These are phyloP conservation scores for Amanita muscaria DNA, from an alignment of 768 basidiomycete genomes.

Conservation along the genomic window DNA sequence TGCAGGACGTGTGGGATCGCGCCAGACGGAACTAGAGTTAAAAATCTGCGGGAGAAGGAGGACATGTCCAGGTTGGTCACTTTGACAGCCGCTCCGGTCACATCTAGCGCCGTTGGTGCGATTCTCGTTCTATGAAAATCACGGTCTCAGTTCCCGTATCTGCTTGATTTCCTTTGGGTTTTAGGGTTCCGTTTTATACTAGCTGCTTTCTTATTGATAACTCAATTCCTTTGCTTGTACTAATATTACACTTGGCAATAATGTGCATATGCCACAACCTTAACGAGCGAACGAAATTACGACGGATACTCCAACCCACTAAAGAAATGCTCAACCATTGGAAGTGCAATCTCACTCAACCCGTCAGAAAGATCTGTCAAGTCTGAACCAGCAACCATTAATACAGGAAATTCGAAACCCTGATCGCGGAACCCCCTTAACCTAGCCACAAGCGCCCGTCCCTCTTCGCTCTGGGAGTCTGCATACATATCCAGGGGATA, in stretches of 20 bases:
- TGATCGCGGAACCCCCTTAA: slow-evolving; percentile 1
- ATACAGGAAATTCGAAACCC: slow-evolving; percentile 3
- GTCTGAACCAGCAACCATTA: background rate
- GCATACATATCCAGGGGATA: slow-evolving; percentile 2
- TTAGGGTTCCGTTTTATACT: background rate
- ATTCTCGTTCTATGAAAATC: too few species aligned
- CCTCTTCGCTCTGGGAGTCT: background rate
- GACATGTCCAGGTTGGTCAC: background rate
- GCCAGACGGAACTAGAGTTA: slow-evolving; percentile 42
- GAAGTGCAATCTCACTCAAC: too few species aligned
- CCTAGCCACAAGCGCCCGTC: background rate
- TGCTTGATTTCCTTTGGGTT: background rate
- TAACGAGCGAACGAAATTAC: too few species aligned
- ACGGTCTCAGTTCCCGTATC: slow-evolving; percentile 4
- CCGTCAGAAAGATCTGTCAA: too few species aligned
- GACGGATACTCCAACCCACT: too few species aligned
- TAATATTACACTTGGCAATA: too few species aligned
- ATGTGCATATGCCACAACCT: too few species aligned
- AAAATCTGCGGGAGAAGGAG: background rate
- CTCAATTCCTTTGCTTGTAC: too few species aligned
- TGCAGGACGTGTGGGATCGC: slow-evolving; percentile 47
- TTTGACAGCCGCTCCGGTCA: too few species aligned
- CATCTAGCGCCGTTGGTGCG: too few species aligned
- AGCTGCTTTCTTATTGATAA: too few species aligned
- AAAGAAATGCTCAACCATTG: too few species aligned